Percentiles rank a stretch among this genome's conserved stretches.
phyloP scores from a whole-genome alignment of 495 filamentous ascomycete species.

The Pyrenopolyporus hunteri region DNA sequence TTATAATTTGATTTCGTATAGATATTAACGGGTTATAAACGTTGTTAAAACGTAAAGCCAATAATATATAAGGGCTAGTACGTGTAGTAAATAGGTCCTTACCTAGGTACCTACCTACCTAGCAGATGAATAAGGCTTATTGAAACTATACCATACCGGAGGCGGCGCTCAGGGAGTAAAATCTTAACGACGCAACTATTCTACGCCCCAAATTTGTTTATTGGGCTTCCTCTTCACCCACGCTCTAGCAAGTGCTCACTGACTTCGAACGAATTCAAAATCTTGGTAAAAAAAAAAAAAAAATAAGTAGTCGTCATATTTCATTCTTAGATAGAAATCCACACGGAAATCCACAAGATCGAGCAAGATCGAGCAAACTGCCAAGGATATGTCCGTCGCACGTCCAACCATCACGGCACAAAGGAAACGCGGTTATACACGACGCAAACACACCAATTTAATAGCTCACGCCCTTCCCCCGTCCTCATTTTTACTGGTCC shows the following conservation, averaged over 20 bases:
- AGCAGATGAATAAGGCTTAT: no score
- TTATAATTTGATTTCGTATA: neutral
- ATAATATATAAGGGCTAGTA: no score
- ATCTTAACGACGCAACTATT: constrained; percentile 19
- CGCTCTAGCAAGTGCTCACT: constrained; percentile 3
- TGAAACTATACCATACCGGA: no score
- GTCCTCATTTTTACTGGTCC: neutral
- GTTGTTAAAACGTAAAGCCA: no score
- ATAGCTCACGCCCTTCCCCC: neutral
- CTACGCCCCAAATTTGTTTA: constrained; percentile 5
- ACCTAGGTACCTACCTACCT: no score
- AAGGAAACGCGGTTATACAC: constrained; percentile 7
- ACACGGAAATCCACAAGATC: no score
- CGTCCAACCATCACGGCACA: constrained; percentile 2
- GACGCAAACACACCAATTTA: neutral
- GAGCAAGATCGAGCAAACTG: constrained; percentile 18
- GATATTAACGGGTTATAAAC: no score
- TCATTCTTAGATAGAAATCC: no score
- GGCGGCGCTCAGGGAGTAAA: constrained; percentile 5
- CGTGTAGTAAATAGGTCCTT: no score
- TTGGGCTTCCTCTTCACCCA: neutral
- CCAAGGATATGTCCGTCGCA: constrained; percentile 5
- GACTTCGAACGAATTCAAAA: no score
- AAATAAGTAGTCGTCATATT: no score
- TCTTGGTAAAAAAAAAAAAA: no score